Evolutionary conservation across 768 basidiomycete species (phyloP).

Genomic region (Mycena olivaceomarginata): DNA sequence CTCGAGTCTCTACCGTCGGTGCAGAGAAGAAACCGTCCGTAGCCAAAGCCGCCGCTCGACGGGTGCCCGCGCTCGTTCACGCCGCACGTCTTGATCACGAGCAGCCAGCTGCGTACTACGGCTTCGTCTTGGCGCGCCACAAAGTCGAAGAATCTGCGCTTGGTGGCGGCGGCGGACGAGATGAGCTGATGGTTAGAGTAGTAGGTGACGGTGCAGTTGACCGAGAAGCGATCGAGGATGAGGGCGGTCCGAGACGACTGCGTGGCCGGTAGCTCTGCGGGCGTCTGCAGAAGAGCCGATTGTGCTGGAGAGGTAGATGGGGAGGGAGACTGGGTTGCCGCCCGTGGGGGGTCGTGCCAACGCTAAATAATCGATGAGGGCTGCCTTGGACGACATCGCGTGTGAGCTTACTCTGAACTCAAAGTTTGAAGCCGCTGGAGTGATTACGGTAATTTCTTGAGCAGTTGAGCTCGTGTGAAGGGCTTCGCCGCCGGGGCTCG

Average conservation of each 20-base stretch:
- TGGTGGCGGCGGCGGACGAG: slow-evolving; percentile 73
- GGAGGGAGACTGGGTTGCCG: slow-evolving; percentile 41
- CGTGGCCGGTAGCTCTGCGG: slow-evolving; percentile 69
- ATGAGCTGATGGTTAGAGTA: slow-evolving; percentile 85
- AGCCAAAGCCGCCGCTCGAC: slow-evolving; percentile 90
- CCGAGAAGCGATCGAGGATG: slow-evolving; percentile 86
- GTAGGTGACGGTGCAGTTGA: slow-evolving; percentile 79
- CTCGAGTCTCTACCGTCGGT: slow-evolving; percentile 69
- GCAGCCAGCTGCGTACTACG: slow-evolving; percentile 84
- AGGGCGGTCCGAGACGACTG: slow-evolving; percentile 87
- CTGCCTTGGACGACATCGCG: slow-evolving; percentile 21
- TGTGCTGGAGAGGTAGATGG: slow-evolving; percentile 33
- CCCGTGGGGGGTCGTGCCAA: slow-evolving; percentile 79
- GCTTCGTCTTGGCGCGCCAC: slow-evolving; percentile 78
- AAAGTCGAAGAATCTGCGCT: slow-evolving; percentile 86
- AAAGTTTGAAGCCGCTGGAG: slow-evolving; percentile 73
- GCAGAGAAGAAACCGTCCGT: slow-evolving; percentile 79
- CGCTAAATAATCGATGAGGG: slow-evolving; percentile 62
- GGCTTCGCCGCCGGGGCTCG: slow-evolving; percentile 83
- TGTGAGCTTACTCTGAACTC: slow-evolving; percentile 68
- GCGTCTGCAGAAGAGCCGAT: slow-evolving; percentile 49
- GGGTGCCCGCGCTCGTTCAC: slow-evolving; percentile 91
- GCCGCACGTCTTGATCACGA: slow-evolving; percentile 88
- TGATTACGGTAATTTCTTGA: slow-evolving; percentile 86
- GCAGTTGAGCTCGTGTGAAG: slow-evolving; percentile 90